A percentile compares a stretch with the other conserved stretches of the same genome.
Evolutionary conservation across 2,329 filamentous ascomycete species (phyloP).

Genomic region (Penicillium freii): DNA sequence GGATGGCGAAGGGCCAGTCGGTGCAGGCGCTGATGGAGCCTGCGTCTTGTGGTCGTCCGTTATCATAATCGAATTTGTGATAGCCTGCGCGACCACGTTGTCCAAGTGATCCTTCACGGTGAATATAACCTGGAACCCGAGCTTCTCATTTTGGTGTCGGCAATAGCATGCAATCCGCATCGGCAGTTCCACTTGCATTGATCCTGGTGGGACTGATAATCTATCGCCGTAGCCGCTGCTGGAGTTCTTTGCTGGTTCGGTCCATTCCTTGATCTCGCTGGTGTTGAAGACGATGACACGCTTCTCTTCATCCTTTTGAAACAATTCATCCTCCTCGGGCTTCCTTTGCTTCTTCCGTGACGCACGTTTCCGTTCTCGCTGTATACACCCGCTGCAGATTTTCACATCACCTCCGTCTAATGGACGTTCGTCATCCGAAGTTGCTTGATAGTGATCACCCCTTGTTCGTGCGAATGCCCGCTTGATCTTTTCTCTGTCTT

Average conservation of each 20-base stretch:
- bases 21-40: slow-evolving; percentile 42
- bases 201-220: slow-evolving; percentile 49
- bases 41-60: slow-evolving; percentile 97
- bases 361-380: slow-evolving; percentile 84
- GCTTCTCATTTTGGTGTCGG: slow-evolving; percentile 89
- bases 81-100: slow-evolving; percentile 75
- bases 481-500: slow-evolving; percentile 63
- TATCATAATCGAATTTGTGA: slow-evolving; percentile 89
- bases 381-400: slow-evolving; percentile 90
- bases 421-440: slow-evolving; percentile 65
- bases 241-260: slow-evolving; percentile 58
- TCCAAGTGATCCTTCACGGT: slow-evolving; percentile 81
- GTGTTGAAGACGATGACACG: slow-evolving; percentile 91
- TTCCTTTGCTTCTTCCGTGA: slow-evolving; percentile 92
- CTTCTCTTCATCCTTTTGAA: slow-evolving; percentile 74
- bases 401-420: slow-evolving; percentile 89
- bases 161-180: slow-evolving; percentile 99
- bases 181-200: slow-evolving; percentile 76
- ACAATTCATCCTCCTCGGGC: slow-evolving; percentile 85
- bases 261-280: slow-evolving; percentile 81
- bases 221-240: slow-evolving; percentile 45
- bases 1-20: slow-evolving; percentile 35
- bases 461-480: slow-evolving; percentile 64
- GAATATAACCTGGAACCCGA: slow-evolving; percentile 90
- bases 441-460: slow-evolving; percentile 41